Evolutionary conservation across 805 yeast genomes (phyloP).

Genomic region (Hanseniaspora jakobsenii): DNA sequence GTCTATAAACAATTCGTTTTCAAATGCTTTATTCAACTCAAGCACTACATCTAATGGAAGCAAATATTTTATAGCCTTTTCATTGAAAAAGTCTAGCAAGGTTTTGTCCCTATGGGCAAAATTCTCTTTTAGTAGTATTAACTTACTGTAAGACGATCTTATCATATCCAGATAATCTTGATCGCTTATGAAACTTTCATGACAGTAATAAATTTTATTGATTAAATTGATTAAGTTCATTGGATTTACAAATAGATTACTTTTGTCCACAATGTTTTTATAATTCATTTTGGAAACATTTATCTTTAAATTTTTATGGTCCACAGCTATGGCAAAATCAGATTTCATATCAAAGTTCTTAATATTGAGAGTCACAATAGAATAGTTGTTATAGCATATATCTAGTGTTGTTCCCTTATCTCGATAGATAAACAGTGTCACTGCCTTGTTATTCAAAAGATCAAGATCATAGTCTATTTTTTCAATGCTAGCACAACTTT

Average conservation of each 20-base stretch:
- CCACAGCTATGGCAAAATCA: slow-evolving; percentile 3
- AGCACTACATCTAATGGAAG: slow-evolving; percentile 9
- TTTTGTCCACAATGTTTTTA: neutral
- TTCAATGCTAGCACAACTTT: neutral
- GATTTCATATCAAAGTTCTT: neutral
- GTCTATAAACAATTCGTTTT: slow-evolving; percentile 28
- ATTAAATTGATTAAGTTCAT: slow-evolving; percentile 10
- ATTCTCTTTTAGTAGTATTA: neutral
- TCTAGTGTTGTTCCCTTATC: neutral
- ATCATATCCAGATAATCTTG: slow-evolving; percentile 9
- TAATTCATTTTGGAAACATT: slow-evolving; percentile 1
- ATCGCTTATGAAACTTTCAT: neutral
- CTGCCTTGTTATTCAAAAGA: neutral
- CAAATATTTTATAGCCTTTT: slow-evolving; percentile 8
- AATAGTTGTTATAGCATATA: slow-evolving; percentile 12
- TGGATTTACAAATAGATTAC: slow-evolving; percentile 1
- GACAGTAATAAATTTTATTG: slow-evolving; percentile 2
- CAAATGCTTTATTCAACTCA: neutral
- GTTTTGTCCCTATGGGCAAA: neutral
- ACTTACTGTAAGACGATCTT: slow-evolving; percentile 5
- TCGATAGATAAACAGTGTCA: slow-evolving; percentile 5
- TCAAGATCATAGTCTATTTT: neutral
- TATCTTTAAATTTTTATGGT: neutral
- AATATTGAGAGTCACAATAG: neutral
- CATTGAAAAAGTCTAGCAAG: slow-evolving; percentile 5